These are phyloP conservation scores for Alternaria sp. DNA, from an alignment of 2,329 filamentous ascomycete genomes.

Conservation along the genomic window DNA sequence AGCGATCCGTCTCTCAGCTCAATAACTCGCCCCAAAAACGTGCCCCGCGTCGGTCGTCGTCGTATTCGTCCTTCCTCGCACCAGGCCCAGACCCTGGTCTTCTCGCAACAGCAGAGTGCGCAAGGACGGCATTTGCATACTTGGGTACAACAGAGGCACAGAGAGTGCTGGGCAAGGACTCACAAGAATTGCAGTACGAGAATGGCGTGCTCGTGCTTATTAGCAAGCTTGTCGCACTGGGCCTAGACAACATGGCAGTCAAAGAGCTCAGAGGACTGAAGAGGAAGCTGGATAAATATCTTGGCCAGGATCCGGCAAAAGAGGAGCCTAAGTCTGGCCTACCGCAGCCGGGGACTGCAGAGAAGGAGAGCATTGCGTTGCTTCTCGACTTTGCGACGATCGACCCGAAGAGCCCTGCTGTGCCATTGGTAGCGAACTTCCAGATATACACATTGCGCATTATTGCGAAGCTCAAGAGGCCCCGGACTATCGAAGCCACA, in stretches of 20 bases:
- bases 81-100: conserved; percentile 43
- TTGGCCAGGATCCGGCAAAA: conserved; percentile 18
- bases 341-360: conserved; percentile 40
- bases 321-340: conserved; percentile 20
- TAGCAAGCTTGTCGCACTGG: conserved; percentile 68
- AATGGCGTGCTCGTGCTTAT: conserved; percentile 74
- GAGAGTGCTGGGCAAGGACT: conserved; percentile 58
- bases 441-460: conserved; percentile 71
- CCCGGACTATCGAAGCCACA: conserved; percentile 64
- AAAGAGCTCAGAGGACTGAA: conserved; percentile 74
- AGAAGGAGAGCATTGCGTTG: conserved; percentile 60
- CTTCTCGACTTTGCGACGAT: conserved; percentile 66
- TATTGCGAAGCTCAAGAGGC: conserved; percentile 65
- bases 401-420: conserved; percentile 35
- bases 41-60: conserved; percentile 47
- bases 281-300: conserved; percentile 60
- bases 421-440: conserved; percentile 66
- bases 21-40: conserved; percentile 59
- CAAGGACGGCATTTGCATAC: conserved; percentile 69
- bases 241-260: conserved; percentile 70
- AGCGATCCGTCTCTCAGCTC: conserved; percentile 66
- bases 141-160: conserved; percentile 64
- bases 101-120: conserved; percentile 70
- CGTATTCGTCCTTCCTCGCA: conserved; percentile 36
- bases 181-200: conserved; percentile 73